Conservation (phyloP, 2,329 filamentous ascomycete genomes). For the Colletotrichum cuscutae region DNA sequence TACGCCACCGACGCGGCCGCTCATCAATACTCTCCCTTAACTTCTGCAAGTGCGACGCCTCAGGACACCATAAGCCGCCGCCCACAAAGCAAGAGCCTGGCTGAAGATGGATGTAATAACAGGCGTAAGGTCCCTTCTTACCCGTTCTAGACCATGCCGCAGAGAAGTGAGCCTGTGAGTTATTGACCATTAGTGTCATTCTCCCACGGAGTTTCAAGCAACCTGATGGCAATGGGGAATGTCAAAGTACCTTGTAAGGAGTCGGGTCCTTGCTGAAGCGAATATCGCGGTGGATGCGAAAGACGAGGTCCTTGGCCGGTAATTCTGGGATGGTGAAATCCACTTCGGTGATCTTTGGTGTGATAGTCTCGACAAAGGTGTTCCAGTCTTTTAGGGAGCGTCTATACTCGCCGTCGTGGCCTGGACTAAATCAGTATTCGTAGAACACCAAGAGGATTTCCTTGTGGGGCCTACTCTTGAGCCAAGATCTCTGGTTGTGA, state of each 20-base stretch:
- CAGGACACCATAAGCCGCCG: constrained; percentile 85
- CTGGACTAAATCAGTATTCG: constrained; percentile 52
- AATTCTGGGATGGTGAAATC: constrained; percentile 89
- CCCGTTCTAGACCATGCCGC: constrained; percentile 90
- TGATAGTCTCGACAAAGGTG: constrained; percentile 78
- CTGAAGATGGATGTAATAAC: constrained; percentile 88
- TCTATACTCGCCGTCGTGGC: constrained; percentile 83
- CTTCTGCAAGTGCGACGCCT: constrained; percentile 70
- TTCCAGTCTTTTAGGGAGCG: constrained; percentile 84
- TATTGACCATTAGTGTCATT: not conserved
- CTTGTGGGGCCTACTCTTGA: constrained; percentile 58
- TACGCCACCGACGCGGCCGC: constrained; percentile 75
- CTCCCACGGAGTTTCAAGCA: not conserved
- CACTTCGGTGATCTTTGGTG: constrained; percentile 73
- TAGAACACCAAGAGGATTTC: constrained; percentile 11
- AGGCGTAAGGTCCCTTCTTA: constrained; percentile 86
- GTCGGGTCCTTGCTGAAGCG: constrained; percentile 86
- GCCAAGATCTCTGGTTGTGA: constrained; percentile 69
- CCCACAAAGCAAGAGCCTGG: constrained; percentile 79
- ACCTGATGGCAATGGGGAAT: not conserved
- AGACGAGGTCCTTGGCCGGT: constrained; percentile 86
- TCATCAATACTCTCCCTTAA: constrained; percentile 81
- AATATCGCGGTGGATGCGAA: constrained; percentile 88
- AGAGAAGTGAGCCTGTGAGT: constrained; percentile 76
- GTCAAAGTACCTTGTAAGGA: constrained; percentile 79